These are phyloP conservation scores for Lachnellula subtilissima DNA, from an alignment of 2,329 filamentous ascomycete species.

Conservation along the genomic window DNA sequence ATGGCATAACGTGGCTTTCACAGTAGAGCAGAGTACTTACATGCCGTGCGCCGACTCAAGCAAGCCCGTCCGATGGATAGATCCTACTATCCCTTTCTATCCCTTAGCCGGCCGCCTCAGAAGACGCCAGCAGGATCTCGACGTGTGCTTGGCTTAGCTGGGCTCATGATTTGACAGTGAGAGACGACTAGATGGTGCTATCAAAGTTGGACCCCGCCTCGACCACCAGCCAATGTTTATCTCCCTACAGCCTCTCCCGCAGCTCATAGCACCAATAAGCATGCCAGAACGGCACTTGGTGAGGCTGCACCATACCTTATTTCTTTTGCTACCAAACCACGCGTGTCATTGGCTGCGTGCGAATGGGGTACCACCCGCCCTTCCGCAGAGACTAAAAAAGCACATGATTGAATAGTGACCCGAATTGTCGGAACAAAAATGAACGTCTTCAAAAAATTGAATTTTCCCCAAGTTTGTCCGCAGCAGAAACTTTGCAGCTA, in stretches of 20 bases:
- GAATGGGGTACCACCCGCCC: constrained; percentile 10
- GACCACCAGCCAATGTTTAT: constrained; percentile 1
- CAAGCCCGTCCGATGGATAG: no score
- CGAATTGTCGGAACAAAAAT: constrained; percentile 18
- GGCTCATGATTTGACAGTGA: not conserved
- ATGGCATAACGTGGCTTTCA: not conserved
- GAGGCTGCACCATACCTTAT: constrained; percentile 19
- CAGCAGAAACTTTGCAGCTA: not conserved
- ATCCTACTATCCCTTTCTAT: not conserved
- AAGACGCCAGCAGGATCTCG: not conserved
- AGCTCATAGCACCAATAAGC: constrained; percentile 2
- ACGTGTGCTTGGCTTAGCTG: not conserved
- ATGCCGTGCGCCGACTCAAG: not conserved
- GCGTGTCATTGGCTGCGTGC: constrained; percentile 15
- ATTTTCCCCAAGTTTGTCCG: not conserved
- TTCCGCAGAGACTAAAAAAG: constrained; percentile 18
- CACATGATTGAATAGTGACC: constrained; percentile 27
- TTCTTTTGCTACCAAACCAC: constrained; percentile 10
- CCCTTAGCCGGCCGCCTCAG: not conserved
- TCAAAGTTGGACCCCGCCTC: not conserved
- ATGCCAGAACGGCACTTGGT: constrained; percentile 1
- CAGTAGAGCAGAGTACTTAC: not conserved
- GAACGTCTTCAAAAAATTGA: constrained; percentile 8
- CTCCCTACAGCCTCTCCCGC: constrained; percentile 7
- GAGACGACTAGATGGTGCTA: not conserved